phyloP scores from a whole-genome alignment of 2,329 filamentous ascomycete genomes.

The Dactylellina sp. region DNA sequence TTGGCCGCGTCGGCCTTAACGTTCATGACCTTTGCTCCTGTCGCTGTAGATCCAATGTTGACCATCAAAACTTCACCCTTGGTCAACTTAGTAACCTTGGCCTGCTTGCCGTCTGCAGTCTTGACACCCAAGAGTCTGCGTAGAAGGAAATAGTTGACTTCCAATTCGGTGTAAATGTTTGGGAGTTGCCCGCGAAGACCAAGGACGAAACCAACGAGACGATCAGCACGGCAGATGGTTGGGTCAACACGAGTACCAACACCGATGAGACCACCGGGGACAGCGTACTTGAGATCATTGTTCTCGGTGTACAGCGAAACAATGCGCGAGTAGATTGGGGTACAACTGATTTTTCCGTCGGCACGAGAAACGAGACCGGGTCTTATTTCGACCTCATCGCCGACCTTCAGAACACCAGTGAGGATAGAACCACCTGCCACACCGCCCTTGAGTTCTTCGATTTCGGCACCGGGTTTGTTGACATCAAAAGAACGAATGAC shows the following conservation, averaged over 20 bases:
- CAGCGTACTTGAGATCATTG: slow-evolving; percentile 98
- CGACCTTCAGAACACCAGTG: slow-evolving; percentile 94
- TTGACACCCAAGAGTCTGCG: slow-evolving; percentile 94
- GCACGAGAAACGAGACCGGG: slow-evolving; percentile 98
- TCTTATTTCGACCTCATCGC: slow-evolving; percentile 97
- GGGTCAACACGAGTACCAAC: slow-evolving; percentile 97
- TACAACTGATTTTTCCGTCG: slow-evolving; percentile 92
- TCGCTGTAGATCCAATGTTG: slow-evolving; percentile 97
- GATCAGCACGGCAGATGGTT: slow-evolving; percentile 97
- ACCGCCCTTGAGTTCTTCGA: slow-evolving; percentile 97
- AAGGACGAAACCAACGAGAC: slow-evolving; percentile 96
- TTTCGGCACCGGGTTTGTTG: slow-evolving; percentile 99
- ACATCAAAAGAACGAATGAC: slow-evolving; percentile 99
- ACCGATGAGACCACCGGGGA: slow-evolving; percentile 96
- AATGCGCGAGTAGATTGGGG: slow-evolving; percentile 94
- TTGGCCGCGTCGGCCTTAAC: slow-evolving; percentile 98
- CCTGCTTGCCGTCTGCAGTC: slow-evolving; percentile 97
- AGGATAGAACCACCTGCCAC: slow-evolving; percentile 97
- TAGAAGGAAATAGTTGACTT: slow-evolving; percentile 99
- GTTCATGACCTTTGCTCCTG: slow-evolving; percentile 94
- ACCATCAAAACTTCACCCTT: slow-evolving; percentile 99
- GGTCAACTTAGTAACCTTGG: slow-evolving; percentile 96
- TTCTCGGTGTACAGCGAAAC: slow-evolving; percentile 96
- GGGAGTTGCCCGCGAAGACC: slow-evolving; percentile 93
- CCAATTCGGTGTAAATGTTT: slow-evolving; percentile 97